These are phyloP conservation scores for Botrytis porri DNA, from an alignment of 2,329 filamentous ascomycete genomes.

Conservation along the genomic window DNA sequence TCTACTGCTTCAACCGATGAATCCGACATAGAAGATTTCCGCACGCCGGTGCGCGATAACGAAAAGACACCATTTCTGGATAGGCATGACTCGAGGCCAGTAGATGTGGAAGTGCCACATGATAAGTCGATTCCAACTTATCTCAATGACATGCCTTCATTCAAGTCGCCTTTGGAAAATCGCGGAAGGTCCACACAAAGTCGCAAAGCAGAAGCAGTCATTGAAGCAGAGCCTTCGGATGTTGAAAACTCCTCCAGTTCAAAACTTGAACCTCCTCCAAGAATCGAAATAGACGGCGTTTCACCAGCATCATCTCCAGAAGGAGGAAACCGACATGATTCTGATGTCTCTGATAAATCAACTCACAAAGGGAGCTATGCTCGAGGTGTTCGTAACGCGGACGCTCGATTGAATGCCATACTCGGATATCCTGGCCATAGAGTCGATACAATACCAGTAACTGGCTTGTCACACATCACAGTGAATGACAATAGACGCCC, in stretches of 20 bases:
- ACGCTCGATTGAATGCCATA: conserved; percentile 39
- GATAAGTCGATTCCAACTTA: conserved; percentile 29
- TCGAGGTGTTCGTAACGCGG: conserved; percentile 29
- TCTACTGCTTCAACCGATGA: conserved; percentile 47
- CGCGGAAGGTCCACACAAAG: conserved; percentile 37
- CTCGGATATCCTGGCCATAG: conserved; percentile 38
- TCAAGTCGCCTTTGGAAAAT: conserved; percentile 47
- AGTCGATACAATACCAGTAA: conserved; percentile 43
- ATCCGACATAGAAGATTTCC: conserved; percentile 47
- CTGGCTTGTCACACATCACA: conserved; percentile 44
- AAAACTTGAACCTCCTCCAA: conserved; percentile 47
- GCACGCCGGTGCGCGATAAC: conserved; percentile 39
- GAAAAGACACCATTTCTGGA: conserved; percentile 35
- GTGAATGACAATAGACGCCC: conserved; percentile 31
- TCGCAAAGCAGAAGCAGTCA: conserved; percentile 29
- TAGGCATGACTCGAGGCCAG: conserved; percentile 16
- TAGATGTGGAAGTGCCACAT: conserved; percentile 17
- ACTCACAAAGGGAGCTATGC: conserved; percentile 29
- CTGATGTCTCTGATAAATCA: conserved; percentile 34
- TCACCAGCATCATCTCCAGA: conserved; percentile 37
- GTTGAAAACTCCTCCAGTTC: conserved; percentile 43
- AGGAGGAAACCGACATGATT: conserved; percentile 24
- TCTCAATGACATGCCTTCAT: conserved; percentile 44
- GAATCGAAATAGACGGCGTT: conserved; percentile 46
- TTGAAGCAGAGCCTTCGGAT: conserved; percentile 36